These are phyloP conservation scores for Spathaspora girioi DNA, from an alignment of 805 yeast genomes.

Conservation along the genomic window DNA sequence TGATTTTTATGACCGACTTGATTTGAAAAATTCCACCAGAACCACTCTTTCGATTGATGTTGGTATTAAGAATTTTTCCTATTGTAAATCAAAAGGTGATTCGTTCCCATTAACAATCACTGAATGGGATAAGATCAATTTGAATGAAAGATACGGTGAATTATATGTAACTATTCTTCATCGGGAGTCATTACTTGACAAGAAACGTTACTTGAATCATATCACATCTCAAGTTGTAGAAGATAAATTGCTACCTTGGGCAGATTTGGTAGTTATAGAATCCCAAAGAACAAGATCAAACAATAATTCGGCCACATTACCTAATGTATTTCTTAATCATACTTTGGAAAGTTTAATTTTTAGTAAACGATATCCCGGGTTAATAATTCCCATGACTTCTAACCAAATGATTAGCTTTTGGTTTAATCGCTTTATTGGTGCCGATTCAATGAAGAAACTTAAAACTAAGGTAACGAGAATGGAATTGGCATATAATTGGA, in stretches of 20 bases:
- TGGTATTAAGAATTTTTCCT: conserved; percentile 41
- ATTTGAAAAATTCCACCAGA: background rate
- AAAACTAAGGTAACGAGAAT: conserved; percentile 4
- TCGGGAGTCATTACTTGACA: conserved; percentile 16
- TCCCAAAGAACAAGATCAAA: conserved; percentile 38
- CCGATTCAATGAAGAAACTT: conserved; percentile 4
- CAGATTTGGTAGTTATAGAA: conserved; percentile 32
- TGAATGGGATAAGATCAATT: conserved; percentile 25
- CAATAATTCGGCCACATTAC: conserved; percentile 30
- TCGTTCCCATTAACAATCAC: conserved; percentile 8
- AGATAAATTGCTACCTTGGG: conserved; percentile 13
- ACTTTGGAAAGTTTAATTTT: conserved; percentile 33
- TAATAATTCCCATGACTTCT: conserved; percentile 35
- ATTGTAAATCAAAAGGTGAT: conserved; percentile 18
- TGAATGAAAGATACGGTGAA: conserved; percentile 14
- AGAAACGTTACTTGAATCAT: conserved; percentile 23
- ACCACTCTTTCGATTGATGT: conserved; percentile 31
- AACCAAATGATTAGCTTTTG: conserved; percentile 36
- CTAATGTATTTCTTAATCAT: conserved; percentile 35
- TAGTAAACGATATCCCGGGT: conserved; percentile 12
- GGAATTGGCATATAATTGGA: conserved; percentile 9
- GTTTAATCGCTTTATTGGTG: conserved; percentile 29
- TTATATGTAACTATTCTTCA: conserved; percentile 6
- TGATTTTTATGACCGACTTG: conserved; percentile 4
- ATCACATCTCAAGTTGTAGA: conserved; percentile 15